A percentile compares a stretch with the other conserved stretches of the same genome.
Evolutionary conservation across 495 filamentous ascomycete genomes (phyloP).

Genomic region (Pseudevernia furfuracea): DNA sequence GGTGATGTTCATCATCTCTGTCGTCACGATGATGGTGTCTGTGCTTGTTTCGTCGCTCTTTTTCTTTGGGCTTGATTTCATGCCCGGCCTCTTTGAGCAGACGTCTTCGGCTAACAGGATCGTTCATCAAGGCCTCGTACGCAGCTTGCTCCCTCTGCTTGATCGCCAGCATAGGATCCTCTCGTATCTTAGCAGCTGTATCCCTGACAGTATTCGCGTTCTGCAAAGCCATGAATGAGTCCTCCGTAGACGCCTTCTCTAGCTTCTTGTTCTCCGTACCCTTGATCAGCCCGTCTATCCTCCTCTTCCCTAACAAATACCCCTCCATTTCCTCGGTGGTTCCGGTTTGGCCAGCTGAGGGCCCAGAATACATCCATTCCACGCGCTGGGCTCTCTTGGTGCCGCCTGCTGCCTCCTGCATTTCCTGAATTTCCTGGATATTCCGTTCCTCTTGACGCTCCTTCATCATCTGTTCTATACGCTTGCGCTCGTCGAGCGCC

Average conservation of each 20-base stretch:
- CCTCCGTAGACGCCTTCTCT: constrained; percentile 66
- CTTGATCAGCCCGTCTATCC: constrained; percentile 81
- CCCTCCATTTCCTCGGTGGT: constrained; percentile 91
- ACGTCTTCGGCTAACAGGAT: constrained; percentile 62
- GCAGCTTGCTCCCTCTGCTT: constrained; percentile 88
- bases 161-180: constrained; percentile 85
- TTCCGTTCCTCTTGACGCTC: constrained; percentile 91
- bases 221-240: constrained; percentile 52
- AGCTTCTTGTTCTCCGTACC: constrained; percentile 72
- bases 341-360: constrained; percentile 67
- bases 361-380: constrained; percentile 96
- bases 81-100: constrained; percentile 54
- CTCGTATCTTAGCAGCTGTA: constrained; percentile 71
- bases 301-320: constrained; percentile 83
- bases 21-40: constrained; percentile 41
- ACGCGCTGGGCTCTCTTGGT: constrained; percentile 66
- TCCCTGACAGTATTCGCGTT: constrained; percentile 62
- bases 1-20: constrained; percentile 18
- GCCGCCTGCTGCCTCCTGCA: constrained; percentile 85
- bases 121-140: constrained; percentile 82
- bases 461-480: constrained; percentile 75
- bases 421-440: constrained; percentile 81
- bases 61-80: constrained; percentile 35
- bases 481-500: constrained; percentile 92
- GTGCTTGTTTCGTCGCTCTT: constrained; percentile 44